phyloP scores from a whole-genome alignment of 2,329 filamentous ascomycete species.

The Exophiala xenobiotica region DNA sequence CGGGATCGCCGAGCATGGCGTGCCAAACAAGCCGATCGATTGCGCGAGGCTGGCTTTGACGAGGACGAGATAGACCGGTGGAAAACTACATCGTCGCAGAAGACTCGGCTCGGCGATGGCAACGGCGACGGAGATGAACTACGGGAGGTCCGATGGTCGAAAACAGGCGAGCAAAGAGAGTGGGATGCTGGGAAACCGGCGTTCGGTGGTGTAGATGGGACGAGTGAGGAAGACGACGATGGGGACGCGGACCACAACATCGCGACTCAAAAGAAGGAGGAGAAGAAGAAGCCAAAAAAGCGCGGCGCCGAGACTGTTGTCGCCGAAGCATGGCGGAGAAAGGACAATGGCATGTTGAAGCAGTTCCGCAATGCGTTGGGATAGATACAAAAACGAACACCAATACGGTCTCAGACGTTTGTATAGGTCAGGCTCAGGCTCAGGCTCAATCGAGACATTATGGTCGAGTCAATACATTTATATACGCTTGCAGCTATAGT shows the following conservation, averaged over 20 bases:
- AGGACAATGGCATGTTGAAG: constrained; percentile 16
- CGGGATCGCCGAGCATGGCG: constrained; percentile 78
- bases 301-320: background rate
- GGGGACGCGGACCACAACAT: background rate
- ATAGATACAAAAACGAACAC: too few relatives aligned
- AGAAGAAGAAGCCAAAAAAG: background rate
- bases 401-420: too few relatives aligned
- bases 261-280: background rate
- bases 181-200: constrained; percentile 63
- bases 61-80: constrained; percentile 72
- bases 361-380: constrained; percentile 19
- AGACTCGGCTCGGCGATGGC: background rate
- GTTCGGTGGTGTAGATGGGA: background rate
- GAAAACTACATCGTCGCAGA: constrained; percentile 49
- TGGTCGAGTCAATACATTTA: background rate
- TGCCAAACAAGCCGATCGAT: constrained; percentile 69
- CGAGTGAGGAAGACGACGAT: background rate
- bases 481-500: background rate
- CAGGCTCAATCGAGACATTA: too few relatives aligned
- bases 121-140: constrained; percentile 50
- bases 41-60: constrained; percentile 75
- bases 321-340: constrained; percentile 7
- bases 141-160: constrained; percentile 70
- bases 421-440: too few relatives aligned
- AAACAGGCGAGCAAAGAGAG: constrained; percentile 64